phyloP scores from a whole-genome alignment of 2,329 filamentous ascomycete species.

The Botrytis byssoidea region DNA sequence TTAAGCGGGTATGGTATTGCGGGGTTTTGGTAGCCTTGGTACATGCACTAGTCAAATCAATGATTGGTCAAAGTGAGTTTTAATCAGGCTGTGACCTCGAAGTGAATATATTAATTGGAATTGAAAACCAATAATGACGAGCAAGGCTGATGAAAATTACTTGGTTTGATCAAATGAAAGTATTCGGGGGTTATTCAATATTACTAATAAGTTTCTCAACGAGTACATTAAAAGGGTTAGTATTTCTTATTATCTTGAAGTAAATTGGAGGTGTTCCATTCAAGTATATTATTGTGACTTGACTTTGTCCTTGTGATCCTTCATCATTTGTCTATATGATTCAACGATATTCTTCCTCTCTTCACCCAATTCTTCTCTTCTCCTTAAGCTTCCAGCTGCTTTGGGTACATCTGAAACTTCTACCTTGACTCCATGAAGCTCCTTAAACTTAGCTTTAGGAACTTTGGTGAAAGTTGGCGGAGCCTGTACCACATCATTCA shows the following conservation, averaged over 20 bases:
- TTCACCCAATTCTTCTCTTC: slow-evolving; percentile 69
- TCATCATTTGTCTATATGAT: slow-evolving; percentile 70
- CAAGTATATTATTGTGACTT: slow-evolving; percentile 2
- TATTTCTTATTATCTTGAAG: not conserved
- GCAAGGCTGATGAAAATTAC: not conserved
- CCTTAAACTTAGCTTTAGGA: slow-evolving; percentile 42
- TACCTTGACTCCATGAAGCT: slow-evolving; percentile 58
- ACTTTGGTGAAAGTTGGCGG: slow-evolving; percentile 38
- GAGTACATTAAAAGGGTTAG: not conserved
- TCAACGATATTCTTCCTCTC: slow-evolving; percentile 71
- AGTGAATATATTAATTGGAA: not conserved
- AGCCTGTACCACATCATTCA: slow-evolving; percentile 43
- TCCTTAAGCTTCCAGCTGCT: slow-evolving; percentile 66
- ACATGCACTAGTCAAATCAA: not conserved
- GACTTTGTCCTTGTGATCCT: slow-evolving; percentile 40
- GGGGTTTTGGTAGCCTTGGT: slow-evolving; percentile 2
- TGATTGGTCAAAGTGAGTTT: not conserved
- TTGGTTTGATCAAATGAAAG: not conserved
- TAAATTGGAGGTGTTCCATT: not conserved
- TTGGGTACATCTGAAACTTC: slow-evolving; percentile 69
- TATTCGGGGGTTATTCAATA: not conserved
- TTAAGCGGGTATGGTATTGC: slow-evolving; percentile 15
- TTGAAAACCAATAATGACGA: no score
- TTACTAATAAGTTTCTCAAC: not conserved
- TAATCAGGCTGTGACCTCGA: not conserved